Evolutionary conservation across 768 basidiomycete species (phyloP).

Genomic region (Lactarius quietus): DNA sequence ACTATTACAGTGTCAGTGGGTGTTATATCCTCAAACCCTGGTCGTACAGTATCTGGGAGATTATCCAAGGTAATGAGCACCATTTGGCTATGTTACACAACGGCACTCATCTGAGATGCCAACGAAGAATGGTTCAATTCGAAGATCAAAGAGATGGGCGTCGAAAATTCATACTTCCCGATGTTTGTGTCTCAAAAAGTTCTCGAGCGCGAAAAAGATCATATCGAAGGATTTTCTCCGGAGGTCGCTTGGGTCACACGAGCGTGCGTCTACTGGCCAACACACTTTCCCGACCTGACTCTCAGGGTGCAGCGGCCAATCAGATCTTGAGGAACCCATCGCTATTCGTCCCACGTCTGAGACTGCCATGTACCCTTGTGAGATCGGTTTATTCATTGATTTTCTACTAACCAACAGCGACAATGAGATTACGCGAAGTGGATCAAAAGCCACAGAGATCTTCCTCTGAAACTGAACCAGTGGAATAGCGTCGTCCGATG

Average conservation of each 20-base stretch:
- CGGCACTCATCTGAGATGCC: background rate
- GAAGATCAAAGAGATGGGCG: conserved; percentile 89
- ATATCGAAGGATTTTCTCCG: conserved; percentile 98
- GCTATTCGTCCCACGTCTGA: conserved; percentile 98
- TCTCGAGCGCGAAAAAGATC: conserved; percentile 95
- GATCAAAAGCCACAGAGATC: conserved; percentile 96
- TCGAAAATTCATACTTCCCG: conserved; percentile 98
- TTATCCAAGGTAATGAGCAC: conserved; percentile 72
- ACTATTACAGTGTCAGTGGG: conserved; percentile 98
- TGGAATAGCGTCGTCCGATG: conserved; percentile 99
- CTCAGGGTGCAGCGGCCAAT: conserved; percentile 59
- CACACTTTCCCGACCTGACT: background rate
- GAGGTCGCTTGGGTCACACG: conserved; percentile 99
- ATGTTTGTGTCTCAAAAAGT: conserved; percentile 96
- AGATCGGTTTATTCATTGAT: conserved; percentile 31
- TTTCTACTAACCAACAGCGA: conserved; percentile 4
- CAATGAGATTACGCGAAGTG: conserved; percentile 91
- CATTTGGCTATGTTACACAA: background rate
- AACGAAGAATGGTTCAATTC: conserved; percentile 86
- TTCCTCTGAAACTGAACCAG: conserved; percentile 95
- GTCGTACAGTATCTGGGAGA: conserved; percentile 97
- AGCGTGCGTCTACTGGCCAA: conserved; percentile 59
- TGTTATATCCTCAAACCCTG: conserved; percentile 98
- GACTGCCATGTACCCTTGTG: conserved; percentile 99
- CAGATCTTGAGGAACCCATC: conserved; percentile 94